These are phyloP conservation scores for Psilocybe sp. DNA, from an alignment of 768 basidiomycete species.

Conservation along the genomic window DNA sequence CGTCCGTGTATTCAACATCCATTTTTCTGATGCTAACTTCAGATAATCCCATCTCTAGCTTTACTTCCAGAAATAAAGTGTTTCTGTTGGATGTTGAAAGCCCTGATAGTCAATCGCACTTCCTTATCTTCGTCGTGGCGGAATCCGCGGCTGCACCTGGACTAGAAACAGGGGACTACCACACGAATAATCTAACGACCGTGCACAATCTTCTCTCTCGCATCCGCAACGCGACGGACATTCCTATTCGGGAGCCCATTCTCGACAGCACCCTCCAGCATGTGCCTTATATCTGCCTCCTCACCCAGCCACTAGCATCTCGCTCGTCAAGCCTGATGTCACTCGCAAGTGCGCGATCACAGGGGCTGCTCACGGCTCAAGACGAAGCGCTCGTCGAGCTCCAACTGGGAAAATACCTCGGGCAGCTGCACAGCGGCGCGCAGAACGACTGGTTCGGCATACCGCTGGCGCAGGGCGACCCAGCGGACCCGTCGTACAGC, in stretches of 20 bases:
- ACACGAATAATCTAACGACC: too few species aligned
- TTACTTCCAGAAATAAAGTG: too few species aligned
- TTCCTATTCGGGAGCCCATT: constrained; percentile 47
- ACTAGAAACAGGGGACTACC: too few species aligned
- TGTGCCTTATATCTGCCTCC: constrained; percentile 50
- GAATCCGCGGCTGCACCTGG: too few species aligned
- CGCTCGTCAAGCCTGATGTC: constrained; percentile 34
- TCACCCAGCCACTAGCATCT: constrained; percentile 40
- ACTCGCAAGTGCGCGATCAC: constrained; percentile 25
- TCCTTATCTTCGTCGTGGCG: too few species aligned
- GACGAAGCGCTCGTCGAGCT: constrained; percentile 51
- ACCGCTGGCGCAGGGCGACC: constrained; percentile 28
- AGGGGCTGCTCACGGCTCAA: constrained; percentile 29
- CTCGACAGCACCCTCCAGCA: constrained; percentile 45
- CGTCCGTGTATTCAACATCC: too few species aligned
- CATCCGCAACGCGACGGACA: constrained; percentile 41
- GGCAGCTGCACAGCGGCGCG: constrained; percentile 59
- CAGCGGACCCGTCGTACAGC: constrained; percentile 48
- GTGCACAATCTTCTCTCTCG: constrained; percentile 33
- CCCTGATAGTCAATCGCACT: too few species aligned
- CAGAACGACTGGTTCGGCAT: constrained; percentile 77
- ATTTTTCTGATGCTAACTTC: too few species aligned
- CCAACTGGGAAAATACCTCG: constrained; percentile 58
- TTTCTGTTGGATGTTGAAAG: too few species aligned
- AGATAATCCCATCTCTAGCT: too few species aligned